Evolutionary conservation across 176 grass and related monocot species (phyloP).

Genomic region (Aegilops sharonensis): DNA sequence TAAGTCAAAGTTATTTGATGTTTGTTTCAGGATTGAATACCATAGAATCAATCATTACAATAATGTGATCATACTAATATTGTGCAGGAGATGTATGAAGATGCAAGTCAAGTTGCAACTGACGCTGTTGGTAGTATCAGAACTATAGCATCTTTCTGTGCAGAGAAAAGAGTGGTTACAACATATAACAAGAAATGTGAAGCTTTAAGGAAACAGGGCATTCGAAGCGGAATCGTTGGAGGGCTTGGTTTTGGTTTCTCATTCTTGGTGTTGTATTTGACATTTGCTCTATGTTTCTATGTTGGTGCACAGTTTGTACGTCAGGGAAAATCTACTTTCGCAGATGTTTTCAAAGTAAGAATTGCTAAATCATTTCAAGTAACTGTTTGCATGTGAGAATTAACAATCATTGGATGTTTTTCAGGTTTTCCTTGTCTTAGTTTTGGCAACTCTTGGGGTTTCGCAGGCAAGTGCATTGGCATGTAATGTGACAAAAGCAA

Average conservation of each 20-base stretch:
- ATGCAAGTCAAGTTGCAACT: conserved; percentile 55
- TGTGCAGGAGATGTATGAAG: conserved; percentile 50
- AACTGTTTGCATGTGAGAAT: not conserved
- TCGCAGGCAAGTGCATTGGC: conserved; percentile 44
- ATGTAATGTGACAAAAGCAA: conserved; percentile 53
- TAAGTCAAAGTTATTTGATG: too few relatives aligned
- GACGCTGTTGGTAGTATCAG: conserved; percentile 53
- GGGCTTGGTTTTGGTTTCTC: conserved; percentile 48
- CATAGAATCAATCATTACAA: too few relatives aligned
- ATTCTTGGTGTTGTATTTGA: conserved; percentile 31
- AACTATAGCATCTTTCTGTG: conserved; percentile 57
- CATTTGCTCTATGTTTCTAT: conserved; percentile 48
- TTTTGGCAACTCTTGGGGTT: conserved; percentile 26
- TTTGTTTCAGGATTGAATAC: too few relatives aligned
- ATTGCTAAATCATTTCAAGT: not conserved
- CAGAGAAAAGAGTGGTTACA: conserved; percentile 44
- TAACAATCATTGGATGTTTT: not conserved
- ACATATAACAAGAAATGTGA: conserved; percentile 47
- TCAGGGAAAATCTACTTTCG: conserved; percentile 41
- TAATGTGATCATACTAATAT: not conserved
- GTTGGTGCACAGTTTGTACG: conserved; percentile 42
- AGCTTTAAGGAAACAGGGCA: conserved; percentile 43
- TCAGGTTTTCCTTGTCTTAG: conserved; percentile 49
- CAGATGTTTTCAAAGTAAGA: conserved; percentile 48
- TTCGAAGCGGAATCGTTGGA: conserved; percentile 44